Percentiles rank a stretch among this genome's conserved stretches.
Evolutionary conservation across 495 filamentous ascomycete genomes (phyloP).

Genomic region (Cudoniella acicularis): DNA sequence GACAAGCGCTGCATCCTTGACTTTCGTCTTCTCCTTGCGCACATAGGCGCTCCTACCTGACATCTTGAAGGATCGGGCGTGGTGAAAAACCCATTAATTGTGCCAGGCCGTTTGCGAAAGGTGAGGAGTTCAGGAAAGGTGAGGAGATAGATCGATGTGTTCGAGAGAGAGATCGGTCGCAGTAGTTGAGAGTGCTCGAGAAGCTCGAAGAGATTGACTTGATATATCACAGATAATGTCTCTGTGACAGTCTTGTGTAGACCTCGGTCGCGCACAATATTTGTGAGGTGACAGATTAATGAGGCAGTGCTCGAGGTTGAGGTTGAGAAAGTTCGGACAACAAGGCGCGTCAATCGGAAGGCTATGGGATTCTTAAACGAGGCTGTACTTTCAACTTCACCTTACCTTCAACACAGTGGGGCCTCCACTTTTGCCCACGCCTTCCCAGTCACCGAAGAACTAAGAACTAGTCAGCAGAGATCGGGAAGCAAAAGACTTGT

Average conservation of each 20-base stretch:
- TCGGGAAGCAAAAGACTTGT: background rate
- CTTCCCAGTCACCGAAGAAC: background rate
- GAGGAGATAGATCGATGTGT: background rate
- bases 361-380: background rate
- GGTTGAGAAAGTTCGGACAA: too few species aligned
- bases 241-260: too few species aligned
- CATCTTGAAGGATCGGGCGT: conserved; percentile 30
- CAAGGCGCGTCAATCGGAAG: background rate
- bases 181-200: too few species aligned
- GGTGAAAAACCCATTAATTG: conserved; percentile 2
- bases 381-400: background rate
- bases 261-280: too few species aligned
- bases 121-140: background rate
- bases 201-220: too few species aligned
- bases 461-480: background rate
- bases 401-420: too few species aligned
- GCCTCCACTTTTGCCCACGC: too few species aligned
- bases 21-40: conserved; percentile 48
- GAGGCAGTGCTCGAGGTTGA: background rate
- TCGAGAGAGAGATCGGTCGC: too few species aligned
- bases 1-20: conserved; percentile 28
- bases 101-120: background rate
- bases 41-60: conserved; percentile 54
- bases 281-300: too few species aligned
- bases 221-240: too few species aligned